phyloP scores from a whole-genome alignment of 2,329 filamentous ascomycete species.

The Penicillium polonicum region DNA sequence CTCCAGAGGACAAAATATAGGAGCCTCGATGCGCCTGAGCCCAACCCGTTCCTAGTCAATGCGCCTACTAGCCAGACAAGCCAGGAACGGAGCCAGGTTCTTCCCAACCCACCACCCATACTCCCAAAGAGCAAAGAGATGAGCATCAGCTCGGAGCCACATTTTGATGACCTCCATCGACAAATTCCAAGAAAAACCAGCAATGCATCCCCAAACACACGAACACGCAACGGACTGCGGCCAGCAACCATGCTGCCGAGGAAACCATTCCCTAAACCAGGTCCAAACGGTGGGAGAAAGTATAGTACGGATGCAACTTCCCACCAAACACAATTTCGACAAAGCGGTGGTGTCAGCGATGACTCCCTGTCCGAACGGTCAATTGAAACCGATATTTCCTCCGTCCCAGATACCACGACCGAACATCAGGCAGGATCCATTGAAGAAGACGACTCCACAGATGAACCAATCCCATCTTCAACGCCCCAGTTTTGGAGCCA shows the following conservation, averaged over 20 bases:
- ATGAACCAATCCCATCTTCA: not conserved
- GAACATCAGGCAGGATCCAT: not conserved
- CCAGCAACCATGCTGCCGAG: not conserved
- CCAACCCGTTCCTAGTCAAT: no score
- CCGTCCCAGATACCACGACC: not conserved
- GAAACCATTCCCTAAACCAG: not conserved
- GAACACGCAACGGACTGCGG: not conserved
- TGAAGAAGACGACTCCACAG: not conserved
- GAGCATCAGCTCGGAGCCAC: not conserved
- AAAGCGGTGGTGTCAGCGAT: not conserved
- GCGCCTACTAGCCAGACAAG: no score
- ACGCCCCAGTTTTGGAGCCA: constrained; percentile 35
- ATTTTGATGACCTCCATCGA: not conserved
- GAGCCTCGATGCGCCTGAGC: no score
- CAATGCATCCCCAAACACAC: not conserved
- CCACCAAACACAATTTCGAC: not conserved
- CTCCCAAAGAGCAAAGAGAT: not conserved
- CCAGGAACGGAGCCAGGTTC: not conserved
- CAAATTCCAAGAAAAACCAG: not conserved
- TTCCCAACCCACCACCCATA: not conserved
- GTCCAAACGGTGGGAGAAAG: not conserved
- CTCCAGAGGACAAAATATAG: no score
- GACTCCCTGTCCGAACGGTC: not conserved
- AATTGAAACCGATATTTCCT: not conserved
- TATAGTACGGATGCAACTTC: constrained; percentile 6